Evolutionary conservation across 768 basidiomycete species (phyloP), one percentile per base, ranked within the genome.

Genomic region (Coprinopsis cinerea): DNA sequence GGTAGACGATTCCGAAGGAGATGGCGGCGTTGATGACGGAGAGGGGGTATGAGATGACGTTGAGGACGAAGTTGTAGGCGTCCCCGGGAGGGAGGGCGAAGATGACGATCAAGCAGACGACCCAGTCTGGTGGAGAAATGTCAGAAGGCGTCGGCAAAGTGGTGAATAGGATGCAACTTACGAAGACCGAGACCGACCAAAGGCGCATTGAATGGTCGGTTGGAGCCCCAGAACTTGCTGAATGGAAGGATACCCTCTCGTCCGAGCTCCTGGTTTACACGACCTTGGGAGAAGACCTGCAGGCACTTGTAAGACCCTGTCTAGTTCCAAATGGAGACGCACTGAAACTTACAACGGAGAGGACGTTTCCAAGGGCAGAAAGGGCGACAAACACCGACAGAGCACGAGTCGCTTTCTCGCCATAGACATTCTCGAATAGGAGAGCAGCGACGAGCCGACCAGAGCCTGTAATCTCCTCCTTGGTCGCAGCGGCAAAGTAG

Each of bases 401-500:
- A 18, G 59, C 67, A 2, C 75, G 68, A 58, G 81, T 78, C 0
- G 82, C 74, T 2, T 63, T 61, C 0, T 67, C 65, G 0, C 85
- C 85, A 55, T 74, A 86, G 2, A 88, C 68, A 54, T 83, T 83
- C 42, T 77, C 70, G 62, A 88, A 87, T 57, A 85, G 75, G 20
- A 85, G 57, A 0, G 83, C 79, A 0, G 82, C 83, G 2, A 83
- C 77, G n/a, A 82, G 74, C 6, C 76, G 70, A 2, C 81, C 79
- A 1, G 78, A 78, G 11, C 65, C 64, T 0, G 74, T 63, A 49
- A 88, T 88, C 44, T 86, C 81, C 15, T 73, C 67, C 54, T 81
- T 84, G 4, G 79, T 76, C 7, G 83, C 81, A n/a, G 75, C 84
- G 1, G 78, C 78, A 47, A 83, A 79, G 59, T 85, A 88, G 0